Evolutionary conservation across 2,329 filamentous ascomycete species (phyloP), one percentile per base, ranked within the genome.

Genomic region (Chrysoporthe cubensis): DNA sequence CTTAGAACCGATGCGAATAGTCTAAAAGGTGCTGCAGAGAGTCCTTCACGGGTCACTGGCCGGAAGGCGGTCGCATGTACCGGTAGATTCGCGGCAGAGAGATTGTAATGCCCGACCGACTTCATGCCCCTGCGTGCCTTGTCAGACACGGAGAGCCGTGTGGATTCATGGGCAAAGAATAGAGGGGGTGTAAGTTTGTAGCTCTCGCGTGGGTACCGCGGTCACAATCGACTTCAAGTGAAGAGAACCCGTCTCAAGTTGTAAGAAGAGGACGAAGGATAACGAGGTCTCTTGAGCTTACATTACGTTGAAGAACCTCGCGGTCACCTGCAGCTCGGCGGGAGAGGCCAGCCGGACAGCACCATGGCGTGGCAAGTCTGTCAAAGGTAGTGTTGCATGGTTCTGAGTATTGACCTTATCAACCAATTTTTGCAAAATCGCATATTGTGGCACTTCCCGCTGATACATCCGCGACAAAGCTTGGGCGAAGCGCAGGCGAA

Each of bases 51-150:
- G 9, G 71, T 75, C 0, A 73, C 75, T 0, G 84, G 83, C 1
- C 84, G 80, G 68, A 87, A 87, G 9, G 80, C 82, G 0, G 84
- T 86, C 1, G 83, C 83, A 65, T 86, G 83, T 73, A 86, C 79
- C 0, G 84, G 84, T 16, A 87, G 75, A 0, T 80, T 79, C 3
- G 80, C 83, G 0, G 79, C 71, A 0, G 78, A 79, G 0, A 86
- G 76, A 65, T 87, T 83, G 68, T 86, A 86, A 71, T 86, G 85
- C 0, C 83, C 84, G 0, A 86, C 83, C 0, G 84, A 78, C 32
- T 80, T 72, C 79, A 86, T 81, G 5, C 80, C 82, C 66, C 56
- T 58, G 18, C 18, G 9, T 6, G 18, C 8, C 16, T 32, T 11
- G 52, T 56, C 13, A 32, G 21, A 14, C 32, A 56, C 7, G 4